Conservation (phyloP, 2,329 filamentous ascomycete genomes). For the Plenodomus biglobosus region DNA sequence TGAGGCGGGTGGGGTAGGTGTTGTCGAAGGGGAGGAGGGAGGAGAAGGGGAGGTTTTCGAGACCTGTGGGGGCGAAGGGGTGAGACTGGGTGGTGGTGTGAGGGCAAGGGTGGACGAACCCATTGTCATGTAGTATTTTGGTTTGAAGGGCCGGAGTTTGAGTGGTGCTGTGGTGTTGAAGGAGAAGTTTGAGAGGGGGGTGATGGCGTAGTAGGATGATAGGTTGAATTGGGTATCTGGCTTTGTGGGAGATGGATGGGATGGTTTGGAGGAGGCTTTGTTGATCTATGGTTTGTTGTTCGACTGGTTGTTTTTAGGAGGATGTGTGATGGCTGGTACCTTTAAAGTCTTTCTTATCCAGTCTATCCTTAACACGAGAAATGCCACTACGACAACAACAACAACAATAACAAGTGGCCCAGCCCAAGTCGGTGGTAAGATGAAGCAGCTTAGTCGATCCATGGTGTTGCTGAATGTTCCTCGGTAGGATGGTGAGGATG, state of each 20-base stretch:
- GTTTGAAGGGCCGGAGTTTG: constrained; percentile 60
- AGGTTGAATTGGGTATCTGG: constrained; percentile 11
- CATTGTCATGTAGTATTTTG: constrained; percentile 66
- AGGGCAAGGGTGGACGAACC: constrained; percentile 44
- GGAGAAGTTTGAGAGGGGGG: constrained; percentile 54
- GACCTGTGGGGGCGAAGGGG: constrained; percentile 47
- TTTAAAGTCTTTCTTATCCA: neutral
- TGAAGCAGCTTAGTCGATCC: neutral
- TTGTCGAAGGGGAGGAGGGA: constrained; percentile 62
- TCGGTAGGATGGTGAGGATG: neutral
- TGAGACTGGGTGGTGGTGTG: neutral
- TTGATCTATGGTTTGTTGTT: neutral
- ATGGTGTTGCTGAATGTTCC: neutral
- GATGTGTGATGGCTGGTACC: neutral
- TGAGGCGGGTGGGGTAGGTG: constrained; percentile 57
- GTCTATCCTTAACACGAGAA: neutral
- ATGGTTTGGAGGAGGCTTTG: neutral
- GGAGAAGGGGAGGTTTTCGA: constrained; percentile 56
- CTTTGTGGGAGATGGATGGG: neutral
- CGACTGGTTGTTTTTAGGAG: neutral
- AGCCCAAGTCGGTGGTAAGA: neutral
- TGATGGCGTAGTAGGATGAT: constrained; percentile 47
- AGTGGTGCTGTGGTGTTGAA: constrained; percentile 56
- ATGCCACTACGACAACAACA: neutral
- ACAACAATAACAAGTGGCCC: neutral